Percentiles rank a stretch among this genome's conserved stretches.
phyloP scores from a whole-genome alignment of 1,139 yeast genomes.

The Arxiozyma bovina region DNA sequence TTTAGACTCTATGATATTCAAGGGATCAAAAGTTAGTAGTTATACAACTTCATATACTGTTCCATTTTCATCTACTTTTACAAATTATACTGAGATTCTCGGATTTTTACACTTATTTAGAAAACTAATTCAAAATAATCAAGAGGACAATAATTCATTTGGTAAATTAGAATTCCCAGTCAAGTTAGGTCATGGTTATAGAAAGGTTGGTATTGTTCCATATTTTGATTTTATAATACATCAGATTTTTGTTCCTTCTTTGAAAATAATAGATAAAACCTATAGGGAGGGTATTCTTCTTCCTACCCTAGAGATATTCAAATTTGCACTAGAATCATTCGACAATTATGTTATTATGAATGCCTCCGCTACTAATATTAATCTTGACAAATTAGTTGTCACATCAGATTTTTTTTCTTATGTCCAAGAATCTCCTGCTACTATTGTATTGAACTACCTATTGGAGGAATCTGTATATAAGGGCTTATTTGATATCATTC shows the following conservation, averaged over 20 bases:
- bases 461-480: slow-evolving; percentile 51
- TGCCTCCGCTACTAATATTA: slow-evolving; percentile 42
- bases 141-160: slow-evolving; percentile 28
- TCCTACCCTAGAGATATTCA: slow-evolving; percentile 45
- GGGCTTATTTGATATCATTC: slow-evolving; percentile 48
- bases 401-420: slow-evolving; percentile 35
- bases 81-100: slow-evolving; percentile 43
- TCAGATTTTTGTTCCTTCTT: slow-evolving; percentile 51
- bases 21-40: slow-evolving; percentile 16
- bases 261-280: slow-evolving; percentile 20
- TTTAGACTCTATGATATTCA: slow-evolving; percentile 69
- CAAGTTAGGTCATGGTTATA: slow-evolving; percentile 51
- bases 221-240: slow-evolving; percentile 62
- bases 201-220: slow-evolving; percentile 70
- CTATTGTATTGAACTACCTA: slow-evolving; percentile 52
- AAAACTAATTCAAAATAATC: slow-evolving; percentile 28
- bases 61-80: slow-evolving; percentile 24
- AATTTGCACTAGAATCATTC: slow-evolving; percentile 46
- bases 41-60: slow-evolving; percentile 19
- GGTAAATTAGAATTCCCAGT: slow-evolving; percentile 50
- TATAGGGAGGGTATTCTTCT: slow-evolving; percentile 45
- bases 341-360: slow-evolving; percentile 55
- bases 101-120: slow-evolving; percentile 49
- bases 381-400: slow-evolving; percentile 43
- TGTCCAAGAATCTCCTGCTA: slow-evolving; percentile 56